Percentiles rank a stretch among this genome's conserved stretches.
Evolutionary conservation across 768 basidiomycete species (phyloP).

Genomic region (Trametes coccinea): DNA sequence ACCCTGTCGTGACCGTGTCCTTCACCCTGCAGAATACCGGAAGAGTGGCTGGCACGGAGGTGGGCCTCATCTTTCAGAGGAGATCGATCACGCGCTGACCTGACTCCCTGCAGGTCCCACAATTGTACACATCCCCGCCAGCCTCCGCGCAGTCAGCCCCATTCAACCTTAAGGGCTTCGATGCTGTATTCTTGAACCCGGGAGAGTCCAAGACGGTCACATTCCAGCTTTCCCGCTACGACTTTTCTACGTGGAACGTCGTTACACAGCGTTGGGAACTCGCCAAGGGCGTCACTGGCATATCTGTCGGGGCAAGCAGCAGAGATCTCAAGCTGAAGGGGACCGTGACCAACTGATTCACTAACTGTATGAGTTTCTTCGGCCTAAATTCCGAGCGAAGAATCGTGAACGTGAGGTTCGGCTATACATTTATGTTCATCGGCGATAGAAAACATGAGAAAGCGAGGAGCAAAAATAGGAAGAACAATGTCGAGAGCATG

Average conservation of each 20-base stretch:
- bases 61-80: conserved; percentile 25
- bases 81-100: background rate
- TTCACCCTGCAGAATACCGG: conserved; percentile 59
- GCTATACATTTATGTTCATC: conserved; percentile 1
- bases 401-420: background rate
- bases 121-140: conserved; percentile 55
- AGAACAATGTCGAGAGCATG: conserved; percentile 9
- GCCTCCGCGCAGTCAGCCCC: conserved; percentile 50
- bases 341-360: conserved; percentile 26
- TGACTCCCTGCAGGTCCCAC: conserved; percentile 44
- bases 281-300: conserved; percentile 53
- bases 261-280: conserved; percentile 41
- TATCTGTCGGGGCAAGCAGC: conserved; percentile 71
- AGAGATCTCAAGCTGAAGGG: conserved; percentile 57
- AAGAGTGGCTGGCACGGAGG: conserved; percentile 54
- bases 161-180: conserved; percentile 56
- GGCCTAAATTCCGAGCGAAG: no score
- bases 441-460: conserved; percentile 8
- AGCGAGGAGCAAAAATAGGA: conserved; percentile 4
- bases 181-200: conserved; percentile 39
- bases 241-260: conserved; percentile 42
- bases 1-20: conserved; percentile 50
- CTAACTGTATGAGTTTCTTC: no score
- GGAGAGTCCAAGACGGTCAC: conserved; percentile 32
- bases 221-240: conserved; percentile 34